Percentiles rank a stretch among this genome's conserved stretches.
These are phyloP conservation scores for Cryptococcus sp. DNA, from an alignment of 1,284 basidiomycete genomes.

Conservation along the genomic window DNA sequence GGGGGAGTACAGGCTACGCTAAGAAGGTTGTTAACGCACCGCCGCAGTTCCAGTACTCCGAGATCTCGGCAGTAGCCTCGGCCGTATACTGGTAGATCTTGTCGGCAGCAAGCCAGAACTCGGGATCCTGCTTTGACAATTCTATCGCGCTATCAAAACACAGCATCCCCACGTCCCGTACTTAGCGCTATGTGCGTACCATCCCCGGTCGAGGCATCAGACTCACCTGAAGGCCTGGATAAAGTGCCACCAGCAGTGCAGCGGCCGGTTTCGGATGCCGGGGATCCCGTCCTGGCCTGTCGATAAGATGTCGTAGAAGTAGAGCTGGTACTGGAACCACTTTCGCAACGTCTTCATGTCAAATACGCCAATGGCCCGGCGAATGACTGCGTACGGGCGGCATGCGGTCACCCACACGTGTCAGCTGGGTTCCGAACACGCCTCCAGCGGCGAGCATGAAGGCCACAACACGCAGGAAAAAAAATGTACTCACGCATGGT, in stretches of 20 bases:
- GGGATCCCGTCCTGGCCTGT: neutral
- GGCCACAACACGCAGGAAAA: too few relatives aligned
- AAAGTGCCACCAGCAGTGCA: conserved; percentile 24
- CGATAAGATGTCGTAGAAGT: neutral
- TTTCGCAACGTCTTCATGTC: neutral
- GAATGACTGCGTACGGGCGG: neutral
- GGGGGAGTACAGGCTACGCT: too few relatives aligned
- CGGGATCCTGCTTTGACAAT: neutral
- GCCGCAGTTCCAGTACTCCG: neutral
- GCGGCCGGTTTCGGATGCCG: conserved; percentile 1
- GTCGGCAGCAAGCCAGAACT: neutral
- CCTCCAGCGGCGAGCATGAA: too few relatives aligned
- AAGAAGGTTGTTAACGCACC: neutral
- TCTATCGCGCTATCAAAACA: conserved; percentile 2
- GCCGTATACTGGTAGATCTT: neutral
- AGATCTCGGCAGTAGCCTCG: neutral
- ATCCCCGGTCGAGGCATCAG: too few relatives aligned
- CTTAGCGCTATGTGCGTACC: too few relatives aligned
- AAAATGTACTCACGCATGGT: conserved; percentile 8
- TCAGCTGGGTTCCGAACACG: too few relatives aligned
- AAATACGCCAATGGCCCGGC: neutral
- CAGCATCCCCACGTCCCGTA: too few relatives aligned
- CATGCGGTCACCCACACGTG: too few relatives aligned
- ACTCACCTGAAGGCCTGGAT: conserved; percentile 21
- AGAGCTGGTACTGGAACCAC: neutral